Evolutionary conservation across 768 basidiomycete species (phyloP).

Genomic region (Xerocomus brunneocitrinus): DNA sequence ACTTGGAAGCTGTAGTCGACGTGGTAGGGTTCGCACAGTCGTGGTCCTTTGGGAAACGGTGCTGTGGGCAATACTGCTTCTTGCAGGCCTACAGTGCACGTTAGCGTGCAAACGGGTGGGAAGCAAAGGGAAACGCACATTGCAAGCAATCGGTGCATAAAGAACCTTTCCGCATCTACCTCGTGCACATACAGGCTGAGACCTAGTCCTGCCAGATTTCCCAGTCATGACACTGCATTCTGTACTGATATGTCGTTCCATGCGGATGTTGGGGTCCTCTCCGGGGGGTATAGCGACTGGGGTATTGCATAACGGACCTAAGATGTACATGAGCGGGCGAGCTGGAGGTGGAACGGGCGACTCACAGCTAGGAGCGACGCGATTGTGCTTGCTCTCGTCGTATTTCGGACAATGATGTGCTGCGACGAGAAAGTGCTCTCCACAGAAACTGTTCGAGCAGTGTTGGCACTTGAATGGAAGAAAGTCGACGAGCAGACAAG

Average conservation of each 20-base stretch:
- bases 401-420: constrained; percentile 66
- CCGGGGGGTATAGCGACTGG: constrained; percentile 74
- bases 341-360: constrained; percentile 2
- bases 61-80: constrained; percentile 68
- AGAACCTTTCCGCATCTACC: constrained; percentile 68
- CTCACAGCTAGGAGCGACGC: constrained; percentile 74
- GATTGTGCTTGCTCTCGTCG: constrained; percentile 65
- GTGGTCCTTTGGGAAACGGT: constrained; percentile 77
- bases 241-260: constrained; percentile 67
- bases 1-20: constrained; percentile 9
- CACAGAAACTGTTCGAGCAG: constrained; percentile 66
- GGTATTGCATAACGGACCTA: constrained; percentile 72
- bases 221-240: constrained; percentile 72
- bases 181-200: constrained; percentile 55
- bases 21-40: constrained; percentile 37
- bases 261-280: constrained; percentile 75
- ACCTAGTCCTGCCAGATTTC: constrained; percentile 41
- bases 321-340: constrained; percentile 3
- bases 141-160: constrained; percentile 69
- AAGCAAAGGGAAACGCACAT: constrained; percentile 44
- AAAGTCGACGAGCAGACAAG: constrained; percentile 75
- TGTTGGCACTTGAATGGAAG: constrained; percentile 85
- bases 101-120: not conserved
- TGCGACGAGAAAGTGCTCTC: constrained; percentile 71
- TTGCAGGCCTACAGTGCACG: constrained; percentile 53